These are phyloP conservation scores for Geotrichum cucujoidarum DNA, from an alignment of 1,139 yeast genomes.

Conservation along the genomic window DNA sequence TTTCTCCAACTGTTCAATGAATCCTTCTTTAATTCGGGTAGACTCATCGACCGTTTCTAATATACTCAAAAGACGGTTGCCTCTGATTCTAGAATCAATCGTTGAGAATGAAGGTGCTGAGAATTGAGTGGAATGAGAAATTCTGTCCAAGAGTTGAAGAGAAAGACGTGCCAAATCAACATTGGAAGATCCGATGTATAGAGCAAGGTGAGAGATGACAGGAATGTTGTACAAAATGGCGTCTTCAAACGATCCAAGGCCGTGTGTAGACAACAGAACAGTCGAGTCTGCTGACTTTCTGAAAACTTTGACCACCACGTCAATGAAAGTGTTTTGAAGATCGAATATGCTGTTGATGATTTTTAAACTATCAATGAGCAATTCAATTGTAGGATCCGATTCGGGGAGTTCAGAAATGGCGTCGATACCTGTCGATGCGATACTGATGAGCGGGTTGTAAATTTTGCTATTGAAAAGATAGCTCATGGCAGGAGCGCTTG, in stretches of 20 bases:
- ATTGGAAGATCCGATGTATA: constrained; percentile 60
- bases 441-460: constrained; percentile 50
- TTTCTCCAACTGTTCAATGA: constrained; percentile 64
- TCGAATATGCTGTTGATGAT: constrained; percentile 49
- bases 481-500: constrained; percentile 61
- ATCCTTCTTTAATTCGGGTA: constrained; percentile 61
- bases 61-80: constrained; percentile 65
- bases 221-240: constrained; percentile 65
- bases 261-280: constrained; percentile 53
- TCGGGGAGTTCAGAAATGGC: constrained; percentile 42
- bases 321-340: constrained; percentile 45
- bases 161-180: constrained; percentile 49
- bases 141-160: constrained; percentile 48
- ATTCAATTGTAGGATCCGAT: constrained; percentile 36
- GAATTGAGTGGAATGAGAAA: constrained; percentile 51
- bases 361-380: constrained; percentile 39
- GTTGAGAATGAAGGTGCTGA: constrained; percentile 35
- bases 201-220: constrained; percentile 61
- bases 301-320: constrained; percentile 27
- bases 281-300: constrained; percentile 21
- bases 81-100: constrained; percentile 44
- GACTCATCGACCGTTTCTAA: constrained; percentile 69
- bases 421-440: constrained; percentile 56
- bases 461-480: constrained; percentile 57
- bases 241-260: constrained; percentile 61